Conservation (phyloP, 2,329 filamentous ascomycete species). For the Tolypocladium sp. region DNA sequence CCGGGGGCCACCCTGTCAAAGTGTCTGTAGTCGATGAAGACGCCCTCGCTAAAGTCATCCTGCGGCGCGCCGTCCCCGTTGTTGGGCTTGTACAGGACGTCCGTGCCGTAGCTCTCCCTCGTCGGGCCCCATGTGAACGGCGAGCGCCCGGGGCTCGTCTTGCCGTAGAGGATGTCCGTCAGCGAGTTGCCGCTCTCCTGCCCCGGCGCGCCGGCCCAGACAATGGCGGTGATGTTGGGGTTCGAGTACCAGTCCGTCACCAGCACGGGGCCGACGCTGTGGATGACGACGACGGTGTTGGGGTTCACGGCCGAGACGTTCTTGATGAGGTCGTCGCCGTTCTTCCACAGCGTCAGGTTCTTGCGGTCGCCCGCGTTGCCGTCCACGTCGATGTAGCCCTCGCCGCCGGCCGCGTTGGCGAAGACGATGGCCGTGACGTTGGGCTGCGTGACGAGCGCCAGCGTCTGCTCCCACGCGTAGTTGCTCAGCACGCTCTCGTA, state of each 20-base stretch:
- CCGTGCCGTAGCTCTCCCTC: constrained; percentile 57
- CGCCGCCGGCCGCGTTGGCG: constrained; percentile 77
- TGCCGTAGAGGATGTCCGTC: constrained; percentile 75
- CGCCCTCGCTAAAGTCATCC: constrained; percentile 64
- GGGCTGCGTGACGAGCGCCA: constrained; percentile 51
- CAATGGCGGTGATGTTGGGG: constrained; percentile 72
- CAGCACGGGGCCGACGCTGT: constrained; percentile 73
- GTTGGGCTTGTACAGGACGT: constrained; percentile 60
- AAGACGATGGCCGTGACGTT: constrained; percentile 73
- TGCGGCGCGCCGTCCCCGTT: constrained; percentile 60
- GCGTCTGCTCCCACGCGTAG: constrained; percentile 51
- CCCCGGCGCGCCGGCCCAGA: constrained; percentile 75
- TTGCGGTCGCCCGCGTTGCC: constrained; percentile 82
- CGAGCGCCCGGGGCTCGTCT: constrained; percentile 67
- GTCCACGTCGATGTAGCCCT: constrained; percentile 77
- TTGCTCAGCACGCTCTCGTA: constrained; percentile 62
- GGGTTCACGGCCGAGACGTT: constrained; percentile 68
- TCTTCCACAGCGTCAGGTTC: constrained; percentile 83
- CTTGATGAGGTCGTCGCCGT: constrained; percentile 71
- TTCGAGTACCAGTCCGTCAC: constrained; percentile 66
- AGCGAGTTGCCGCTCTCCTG: constrained; percentile 77
- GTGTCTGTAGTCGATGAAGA: constrained; percentile 63
- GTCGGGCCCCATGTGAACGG: constrained; percentile 73
- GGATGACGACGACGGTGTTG: constrained; percentile 89
- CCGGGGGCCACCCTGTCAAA: constrained; percentile 52